Conservation (phyloP, 2,329 filamentous ascomycete genomes). For the Talaromyces pinophilus region DNA sequence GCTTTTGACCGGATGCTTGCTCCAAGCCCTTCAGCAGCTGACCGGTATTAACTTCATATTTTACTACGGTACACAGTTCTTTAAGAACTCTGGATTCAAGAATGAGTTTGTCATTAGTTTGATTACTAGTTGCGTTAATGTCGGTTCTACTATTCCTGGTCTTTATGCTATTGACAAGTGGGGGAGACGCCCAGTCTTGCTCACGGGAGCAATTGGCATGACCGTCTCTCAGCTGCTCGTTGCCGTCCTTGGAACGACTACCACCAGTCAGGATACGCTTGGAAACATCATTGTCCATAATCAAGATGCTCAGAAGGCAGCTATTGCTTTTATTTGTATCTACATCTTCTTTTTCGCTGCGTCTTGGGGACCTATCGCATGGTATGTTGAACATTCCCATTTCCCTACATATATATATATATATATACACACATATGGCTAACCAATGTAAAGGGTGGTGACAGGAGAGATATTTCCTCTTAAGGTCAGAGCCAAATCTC, state of each 20-base stretch:
- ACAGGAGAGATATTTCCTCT: slow-evolving; percentile 34
- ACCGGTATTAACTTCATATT: slow-evolving; percentile 49
- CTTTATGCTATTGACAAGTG: slow-evolving; percentile 53
- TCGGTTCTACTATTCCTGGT: slow-evolving; percentile 44
- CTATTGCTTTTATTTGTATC: slow-evolving; percentile 49
- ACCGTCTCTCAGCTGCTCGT: slow-evolving; percentile 53
- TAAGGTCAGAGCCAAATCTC: slow-evolving; percentile 50
- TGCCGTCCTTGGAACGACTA: slow-evolving; percentile 45
- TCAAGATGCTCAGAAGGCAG: slow-evolving; percentile 43
- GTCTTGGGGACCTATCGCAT: slow-evolving; percentile 44
- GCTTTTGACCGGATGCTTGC: slow-evolving; percentile 41
- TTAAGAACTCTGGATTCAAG: slow-evolving; percentile 41
- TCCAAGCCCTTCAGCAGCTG: slow-evolving; percentile 45
- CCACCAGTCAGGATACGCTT: slow-evolving; percentile 35
- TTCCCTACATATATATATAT: neutral
- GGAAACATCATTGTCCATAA: slow-evolving; percentile 31
- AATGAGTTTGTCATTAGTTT: slow-evolving; percentile 51
- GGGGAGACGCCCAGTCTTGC: slow-evolving; percentile 50
- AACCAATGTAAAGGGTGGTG: neutral
- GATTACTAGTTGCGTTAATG: slow-evolving; percentile 53
- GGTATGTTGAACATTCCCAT: slow-evolving; percentile 25
- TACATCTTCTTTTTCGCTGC: slow-evolving; percentile 53
- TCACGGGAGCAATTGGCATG: slow-evolving; percentile 50
- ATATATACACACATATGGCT: neutral
- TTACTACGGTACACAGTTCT: slow-evolving; percentile 46